Conservation (phyloP, 176 grass and related monocot species). For the Zoysia japonica region DNA sequence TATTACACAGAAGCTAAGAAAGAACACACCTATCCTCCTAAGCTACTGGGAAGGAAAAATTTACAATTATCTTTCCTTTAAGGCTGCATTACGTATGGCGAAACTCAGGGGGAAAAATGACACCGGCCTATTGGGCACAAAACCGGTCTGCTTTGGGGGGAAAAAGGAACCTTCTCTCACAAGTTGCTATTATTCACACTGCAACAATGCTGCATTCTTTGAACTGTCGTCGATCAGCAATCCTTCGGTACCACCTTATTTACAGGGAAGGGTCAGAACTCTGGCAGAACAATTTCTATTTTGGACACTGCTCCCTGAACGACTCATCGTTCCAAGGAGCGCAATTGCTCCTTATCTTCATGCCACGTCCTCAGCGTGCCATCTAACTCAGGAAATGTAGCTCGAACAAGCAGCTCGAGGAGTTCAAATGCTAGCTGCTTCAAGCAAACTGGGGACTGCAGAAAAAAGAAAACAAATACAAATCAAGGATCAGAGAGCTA, state of each 20-base stretch:
- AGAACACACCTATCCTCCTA: constrained; percentile 19
- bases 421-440: constrained; percentile 90
- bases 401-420: constrained; percentile 76
- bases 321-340: neutral
- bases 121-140: neutral
- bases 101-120: neutral
- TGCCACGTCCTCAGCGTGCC: constrained; percentile 66
- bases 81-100: constrained; percentile 29
- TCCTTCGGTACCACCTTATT: constrained; percentile 36
- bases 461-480: neutral
- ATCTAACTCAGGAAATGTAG: constrained; percentile 83
- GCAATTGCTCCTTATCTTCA: constrained; percentile 57
- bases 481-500: neutral
- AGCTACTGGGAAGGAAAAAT: constrained; percentile 3
- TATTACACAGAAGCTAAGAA: constrained; percentile 7
- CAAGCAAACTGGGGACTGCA: constrained; percentile 94
- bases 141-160: neutral
- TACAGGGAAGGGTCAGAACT: constrained; percentile 24
- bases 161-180: constrained; percentile 22
- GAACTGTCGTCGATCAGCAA: neutral
- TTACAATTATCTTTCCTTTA: constrained; percentile 18
- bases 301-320: neutral
- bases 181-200: constrained; percentile 54
- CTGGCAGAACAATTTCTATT: neutral
- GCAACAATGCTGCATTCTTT: constrained; percentile 17